A percentile compares a stretch with the other conserved stretches of the same genome.
phyloP scores from a whole-genome alignment of 345 rosid species.

The Hevea brasiliensis region DNA sequence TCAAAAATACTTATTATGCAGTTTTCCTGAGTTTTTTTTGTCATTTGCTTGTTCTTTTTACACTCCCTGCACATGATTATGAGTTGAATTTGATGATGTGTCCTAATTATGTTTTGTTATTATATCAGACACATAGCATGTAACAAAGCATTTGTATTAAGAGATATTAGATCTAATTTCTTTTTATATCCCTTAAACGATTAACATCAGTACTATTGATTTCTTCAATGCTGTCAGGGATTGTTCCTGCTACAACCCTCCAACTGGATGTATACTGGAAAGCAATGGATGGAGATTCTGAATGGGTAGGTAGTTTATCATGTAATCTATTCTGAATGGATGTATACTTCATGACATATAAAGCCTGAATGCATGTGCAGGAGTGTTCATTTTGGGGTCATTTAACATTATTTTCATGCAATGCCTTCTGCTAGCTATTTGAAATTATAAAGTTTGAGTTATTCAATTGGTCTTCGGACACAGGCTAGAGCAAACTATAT shows the following conservation, averaged over 20 bases:
- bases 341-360: background rate
- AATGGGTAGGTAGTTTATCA: slow-evolving; percentile 66
- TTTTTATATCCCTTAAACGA: background rate
- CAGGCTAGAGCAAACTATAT: slow-evolving; percentile 77
- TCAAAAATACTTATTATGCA: background rate
- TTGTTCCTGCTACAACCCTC: slow-evolving; percentile 70
- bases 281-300: slow-evolving; percentile 94
- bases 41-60: background rate
- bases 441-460: background rate
- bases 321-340: slow-evolving; percentile 8
- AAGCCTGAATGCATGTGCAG: background rate
- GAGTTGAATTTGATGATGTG: background rate
- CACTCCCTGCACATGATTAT: background rate
- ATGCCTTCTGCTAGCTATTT: slow-evolving; percentile 14
- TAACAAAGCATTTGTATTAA: background rate
- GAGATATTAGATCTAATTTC: background rate
- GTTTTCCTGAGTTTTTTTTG: background rate
- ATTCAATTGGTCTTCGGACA: slow-evolving; percentile 16
- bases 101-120: background rate
- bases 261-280: slow-evolving; percentile 81
- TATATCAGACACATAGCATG: background rate
- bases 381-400: background rate
- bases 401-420: background rate
- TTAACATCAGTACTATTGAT: slow-evolving; percentile 4
- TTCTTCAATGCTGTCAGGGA: slow-evolving; percentile 47